These are phyloP conservation scores for Cocos nucifera DNA, from an alignment of 176 grass and related monocot species.

Conservation along the genomic window DNA sequence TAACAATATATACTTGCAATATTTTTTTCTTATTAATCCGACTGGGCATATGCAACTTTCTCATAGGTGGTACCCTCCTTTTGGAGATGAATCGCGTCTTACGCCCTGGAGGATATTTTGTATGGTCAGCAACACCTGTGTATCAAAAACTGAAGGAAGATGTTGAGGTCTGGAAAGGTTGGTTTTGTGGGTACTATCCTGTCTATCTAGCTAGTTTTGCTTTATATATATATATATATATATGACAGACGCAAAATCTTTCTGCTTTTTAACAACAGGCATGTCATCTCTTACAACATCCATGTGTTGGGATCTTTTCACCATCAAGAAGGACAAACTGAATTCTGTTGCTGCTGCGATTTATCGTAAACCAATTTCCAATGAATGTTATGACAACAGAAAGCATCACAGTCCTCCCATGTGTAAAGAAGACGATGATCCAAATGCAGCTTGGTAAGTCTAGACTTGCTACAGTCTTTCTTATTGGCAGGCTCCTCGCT, in stretches of 20 bases:
- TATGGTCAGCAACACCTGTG: constrained; percentile 94
- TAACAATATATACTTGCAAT: neutral
- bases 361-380: constrained; percentile 68
- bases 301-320: constrained; percentile 87
- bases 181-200: neutral
- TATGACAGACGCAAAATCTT: neutral
- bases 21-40: neutral
- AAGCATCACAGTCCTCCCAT: constrained; percentile 58
- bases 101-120: constrained; percentile 80
- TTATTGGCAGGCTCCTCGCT: no score
- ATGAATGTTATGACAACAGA: constrained; percentile 70
- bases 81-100: constrained; percentile 86
- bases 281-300: constrained; percentile 72
- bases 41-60: neutral
- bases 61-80: constrained; percentile 59
- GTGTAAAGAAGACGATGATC: constrained; percentile 78
- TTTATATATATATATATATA: neutral
- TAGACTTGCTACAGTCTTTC: neutral
- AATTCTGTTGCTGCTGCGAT: constrained; percentile 78
- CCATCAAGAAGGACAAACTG: constrained; percentile 70
- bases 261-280: constrained; percentile 16
- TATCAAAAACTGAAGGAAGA: constrained; percentile 93
- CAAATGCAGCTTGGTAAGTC: constrained; percentile 61
- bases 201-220: neutral
- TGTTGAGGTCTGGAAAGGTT: constrained; percentile 81